Conservation (phyloP, 441 rosid genomes). For the Sinapis alba region DNA sequence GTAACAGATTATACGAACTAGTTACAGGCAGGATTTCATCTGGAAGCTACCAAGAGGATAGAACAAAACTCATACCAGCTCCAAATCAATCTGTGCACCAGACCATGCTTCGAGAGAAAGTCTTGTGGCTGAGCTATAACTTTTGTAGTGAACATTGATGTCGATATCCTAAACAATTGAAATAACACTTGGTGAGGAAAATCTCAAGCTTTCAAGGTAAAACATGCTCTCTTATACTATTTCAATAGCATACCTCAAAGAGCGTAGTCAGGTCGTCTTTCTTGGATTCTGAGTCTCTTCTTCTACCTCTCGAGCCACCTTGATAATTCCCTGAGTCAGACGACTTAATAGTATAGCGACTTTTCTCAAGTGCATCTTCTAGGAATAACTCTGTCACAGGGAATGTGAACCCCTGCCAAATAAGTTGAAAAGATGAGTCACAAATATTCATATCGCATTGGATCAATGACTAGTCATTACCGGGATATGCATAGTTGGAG, state of each 20-base stretch:
- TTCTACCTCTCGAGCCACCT: conserved; percentile 72
- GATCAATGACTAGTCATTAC: conserved; percentile 41
- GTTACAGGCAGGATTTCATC: neutral
- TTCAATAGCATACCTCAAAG: conserved; percentile 60
- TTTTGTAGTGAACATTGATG: conserved; percentile 68
- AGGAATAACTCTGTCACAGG: conserved; percentile 85
- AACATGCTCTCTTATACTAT: conserved; percentile 8
- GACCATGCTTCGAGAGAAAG: conserved; percentile 91
- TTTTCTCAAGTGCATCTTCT: conserved; percentile 88
- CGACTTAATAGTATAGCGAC: conserved; percentile 59
- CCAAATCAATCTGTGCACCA: conserved; percentile 81
- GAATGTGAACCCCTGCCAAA: conserved; percentile 79
- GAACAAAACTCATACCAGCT: conserved; percentile 56
- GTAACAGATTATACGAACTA: conserved; percentile 8
- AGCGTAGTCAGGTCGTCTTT: conserved; percentile 70
- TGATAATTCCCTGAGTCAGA: conserved; percentile 64
- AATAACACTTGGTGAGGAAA: conserved; percentile 17
- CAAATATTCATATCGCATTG: conserved; percentile 9
- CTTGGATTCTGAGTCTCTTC: conserved; percentile 73
- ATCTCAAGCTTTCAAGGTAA: neutral
- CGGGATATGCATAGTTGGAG: conserved; percentile 83
- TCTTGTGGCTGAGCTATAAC: conserved; percentile 66
- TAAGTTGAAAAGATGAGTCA: conserved; percentile 4
- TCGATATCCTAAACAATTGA: conserved; percentile 63
- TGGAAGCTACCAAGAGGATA: conserved; percentile 4